These are phyloP conservation scores for Halocafeteria seosinensis DNA, from an alignment of 108 stramenopile genomes.

Conservation along the genomic window DNA sequence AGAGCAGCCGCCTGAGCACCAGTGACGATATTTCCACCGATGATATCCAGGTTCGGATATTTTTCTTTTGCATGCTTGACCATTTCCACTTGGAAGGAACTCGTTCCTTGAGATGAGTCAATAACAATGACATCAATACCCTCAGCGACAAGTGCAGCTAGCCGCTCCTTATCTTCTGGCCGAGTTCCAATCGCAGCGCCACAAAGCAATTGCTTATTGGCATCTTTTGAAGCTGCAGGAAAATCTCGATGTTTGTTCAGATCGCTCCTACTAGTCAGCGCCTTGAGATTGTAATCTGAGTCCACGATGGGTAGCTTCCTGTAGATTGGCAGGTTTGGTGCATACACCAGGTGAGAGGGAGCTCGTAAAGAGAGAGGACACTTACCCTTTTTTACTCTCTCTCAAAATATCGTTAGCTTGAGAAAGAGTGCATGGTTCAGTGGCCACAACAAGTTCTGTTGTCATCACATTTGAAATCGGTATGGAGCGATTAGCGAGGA, in stretches of 20 bases:
- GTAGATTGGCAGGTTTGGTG: neutral
- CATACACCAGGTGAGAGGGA: neutral
- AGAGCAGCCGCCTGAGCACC: slow-evolving; percentile 80
- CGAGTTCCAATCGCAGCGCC: slow-evolving; percentile 97
- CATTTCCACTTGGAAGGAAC: slow-evolving; percentile 92
- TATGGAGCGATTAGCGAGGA: slow-evolving; percentile 60
- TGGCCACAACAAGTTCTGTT: slow-evolving; percentile 57
- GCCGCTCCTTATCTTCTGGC: slow-evolving; percentile 79
- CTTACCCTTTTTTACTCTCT: slow-evolving; percentile 89
- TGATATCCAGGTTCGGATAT: slow-evolving; percentile 72
- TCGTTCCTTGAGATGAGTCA: slow-evolving; percentile 96
- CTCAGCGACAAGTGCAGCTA: slow-evolving; percentile 63
- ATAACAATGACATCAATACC: slow-evolving; percentile 97
- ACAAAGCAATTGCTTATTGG: slow-evolving; percentile 79
- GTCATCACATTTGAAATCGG: slow-evolving; percentile 80
- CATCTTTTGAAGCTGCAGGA: slow-evolving; percentile 77
- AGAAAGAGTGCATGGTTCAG: slow-evolving; percentile 63
- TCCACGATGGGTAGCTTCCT: slow-evolving; percentile 87
- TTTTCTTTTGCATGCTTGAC: slow-evolving; percentile 62
- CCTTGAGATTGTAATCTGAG: slow-evolving; percentile 76
- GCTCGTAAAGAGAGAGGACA: too few species aligned
- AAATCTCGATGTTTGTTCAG: slow-evolving; percentile 93
- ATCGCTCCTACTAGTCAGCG: slow-evolving; percentile 90
- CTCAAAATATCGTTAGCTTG: slow-evolving; percentile 92
- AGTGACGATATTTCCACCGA: slow-evolving; percentile 97